Percentiles rank a stretch among this genome's conserved stretches.
Evolutionary conservation across 176 grass and related monocot species (phyloP).

Genomic region (Otatea glauca): DNA sequence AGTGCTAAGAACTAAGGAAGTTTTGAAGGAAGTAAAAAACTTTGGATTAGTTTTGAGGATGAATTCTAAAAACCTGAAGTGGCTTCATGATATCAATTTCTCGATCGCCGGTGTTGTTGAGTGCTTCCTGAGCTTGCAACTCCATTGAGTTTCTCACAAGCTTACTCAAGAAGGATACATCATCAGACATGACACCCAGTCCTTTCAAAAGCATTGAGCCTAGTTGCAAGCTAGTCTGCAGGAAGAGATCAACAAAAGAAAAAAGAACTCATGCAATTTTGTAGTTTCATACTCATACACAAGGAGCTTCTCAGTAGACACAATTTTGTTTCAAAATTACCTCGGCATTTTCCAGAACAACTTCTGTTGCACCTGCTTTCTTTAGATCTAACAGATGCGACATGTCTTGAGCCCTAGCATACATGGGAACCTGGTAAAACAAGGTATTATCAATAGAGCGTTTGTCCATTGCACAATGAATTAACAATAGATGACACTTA

Average conservation of each 20-base stretch:
- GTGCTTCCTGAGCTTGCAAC: constrained; percentile 78
- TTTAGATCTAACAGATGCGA: constrained; percentile 84
- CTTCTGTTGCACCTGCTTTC: constrained; percentile 91
- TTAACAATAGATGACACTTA: neutral
- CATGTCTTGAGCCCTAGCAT: constrained; percentile 78
- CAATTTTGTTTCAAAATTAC: constrained; percentile 47
- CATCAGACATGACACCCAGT: constrained; percentile 95
- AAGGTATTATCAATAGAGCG: constrained; percentile 9
- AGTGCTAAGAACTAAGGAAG: neutral
- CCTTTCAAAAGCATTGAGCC: constrained; percentile 87
- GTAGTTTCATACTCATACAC: constrained; percentile 13
- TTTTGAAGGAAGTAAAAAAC: neutral
- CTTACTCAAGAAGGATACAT: constrained; percentile 94
- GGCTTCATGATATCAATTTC: constrained; percentile 73
- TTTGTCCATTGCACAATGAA: neutral
- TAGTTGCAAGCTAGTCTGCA: constrained; percentile 88
- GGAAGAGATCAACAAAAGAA: constrained; percentile 36
- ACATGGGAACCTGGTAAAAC: constrained; percentile 74
- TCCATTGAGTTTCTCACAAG: constrained; percentile 92
- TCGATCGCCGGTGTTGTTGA: constrained; percentile 49
- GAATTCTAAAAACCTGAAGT: constrained; percentile 65
- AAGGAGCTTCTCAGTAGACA: neutral
- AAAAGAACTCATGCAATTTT: neutral
- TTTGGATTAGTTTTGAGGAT: neutral
- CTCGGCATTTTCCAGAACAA: constrained; percentile 93